These are phyloP conservation scores for Angomonas desouzai DNA, from an alignment of 208 protist genomes.

Conservation along the genomic window DNA sequence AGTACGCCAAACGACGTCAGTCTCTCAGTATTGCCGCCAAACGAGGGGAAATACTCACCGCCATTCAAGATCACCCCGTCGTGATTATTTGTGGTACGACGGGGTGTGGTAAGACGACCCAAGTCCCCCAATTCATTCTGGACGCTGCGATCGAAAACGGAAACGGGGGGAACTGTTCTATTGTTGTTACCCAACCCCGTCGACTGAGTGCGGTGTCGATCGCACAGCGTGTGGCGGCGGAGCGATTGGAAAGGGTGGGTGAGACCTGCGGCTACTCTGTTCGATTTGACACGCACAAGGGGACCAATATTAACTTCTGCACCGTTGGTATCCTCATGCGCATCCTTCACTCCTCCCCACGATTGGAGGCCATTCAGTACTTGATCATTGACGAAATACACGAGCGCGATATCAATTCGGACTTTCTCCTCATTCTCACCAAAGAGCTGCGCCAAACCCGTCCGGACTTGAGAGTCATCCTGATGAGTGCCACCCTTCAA, in stretches of 20 bases:
- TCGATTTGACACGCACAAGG: slow-evolving; percentile 94
- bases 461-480: slow-evolving; percentile 95
- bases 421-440: slow-evolving; percentile 98
- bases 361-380: slow-evolving; percentile 90
- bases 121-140: slow-evolving; percentile 95
- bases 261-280: slow-evolving; percentile 98
- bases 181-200: slow-evolving; percentile 97
- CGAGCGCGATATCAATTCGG: slow-evolving; percentile 98
- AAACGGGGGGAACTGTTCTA: slow-evolving; percentile 53
- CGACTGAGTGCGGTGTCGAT: slow-evolving; percentile 98
- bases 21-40: slow-evolving; percentile 65
- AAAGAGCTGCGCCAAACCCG: slow-evolving; percentile 75
- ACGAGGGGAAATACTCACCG: slow-evolving; percentile 66
- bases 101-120: slow-evolving; percentile 96
- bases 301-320: slow-evolving; percentile 97
- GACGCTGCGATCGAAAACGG: slow-evolving; percentile 68
- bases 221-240: slow-evolving; percentile 97
- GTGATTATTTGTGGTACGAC: slow-evolving; percentile 95
- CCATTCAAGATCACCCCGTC: slow-evolving; percentile 67
- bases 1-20: slow-evolving; percentile 59
- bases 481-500: slow-evolving; percentile 95
- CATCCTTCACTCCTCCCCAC: slow-evolving; percentile 82
- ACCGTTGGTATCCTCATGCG: slow-evolving; percentile 98
- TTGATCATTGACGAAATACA: slow-evolving; percentile 99
- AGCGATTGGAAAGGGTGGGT: slow-evolving; percentile 94